A percentile compares a stretch with the other conserved stretches of the same genome.
phyloP scores from a whole-genome alignment of 331 rosid species.

The Ulmus americana region DNA sequence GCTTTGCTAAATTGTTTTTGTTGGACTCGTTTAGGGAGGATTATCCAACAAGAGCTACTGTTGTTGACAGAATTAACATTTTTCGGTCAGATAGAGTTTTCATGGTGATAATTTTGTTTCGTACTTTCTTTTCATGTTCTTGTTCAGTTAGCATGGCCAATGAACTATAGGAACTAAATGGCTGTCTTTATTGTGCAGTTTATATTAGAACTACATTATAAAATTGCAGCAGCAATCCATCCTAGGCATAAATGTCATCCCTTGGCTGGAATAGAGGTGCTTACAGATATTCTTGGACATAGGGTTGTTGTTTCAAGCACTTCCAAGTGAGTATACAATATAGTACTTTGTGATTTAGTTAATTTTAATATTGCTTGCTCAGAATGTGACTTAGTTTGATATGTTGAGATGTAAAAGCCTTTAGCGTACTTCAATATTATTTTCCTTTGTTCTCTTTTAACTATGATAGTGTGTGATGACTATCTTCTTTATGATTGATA shows the following conservation, averaged over 20 bases:
- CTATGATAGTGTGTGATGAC: too few species aligned
- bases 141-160: constrained; percentile 18
- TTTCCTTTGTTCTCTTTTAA: too few species aligned
- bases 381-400: background rate
- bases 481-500: too few species aligned
- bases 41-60: constrained; percentile 35
- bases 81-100: constrained; percentile 88
- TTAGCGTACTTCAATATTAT: too few species aligned
- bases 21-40: constrained; percentile 51
- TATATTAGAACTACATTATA: constrained; percentile 75
- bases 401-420: too few species aligned
- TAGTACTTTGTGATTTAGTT: background rate
- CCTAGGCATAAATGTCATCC: constrained; percentile 78
- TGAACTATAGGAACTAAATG: constrained; percentile 17
- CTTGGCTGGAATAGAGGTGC: constrained; percentile 77
- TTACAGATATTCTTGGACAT: constrained; percentile 55
- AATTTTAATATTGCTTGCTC: background rate
- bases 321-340: constrained; percentile 52
- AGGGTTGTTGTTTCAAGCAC: constrained; percentile 79
- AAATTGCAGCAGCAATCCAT: constrained; percentile 74
- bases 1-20: constrained; percentile 24
- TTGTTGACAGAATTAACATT: constrained; percentile 73
- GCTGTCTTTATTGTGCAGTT: constrained; percentile 50
- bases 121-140: constrained; percentile 1
- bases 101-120: constrained; percentile 46